A percentile compares a stretch with the other conserved stretches of the same genome.
These are phyloP conservation scores for Zychaea mexicana DNA, from an alignment of 371 early-diverging fungal species.

Conservation along the genomic window DNA sequence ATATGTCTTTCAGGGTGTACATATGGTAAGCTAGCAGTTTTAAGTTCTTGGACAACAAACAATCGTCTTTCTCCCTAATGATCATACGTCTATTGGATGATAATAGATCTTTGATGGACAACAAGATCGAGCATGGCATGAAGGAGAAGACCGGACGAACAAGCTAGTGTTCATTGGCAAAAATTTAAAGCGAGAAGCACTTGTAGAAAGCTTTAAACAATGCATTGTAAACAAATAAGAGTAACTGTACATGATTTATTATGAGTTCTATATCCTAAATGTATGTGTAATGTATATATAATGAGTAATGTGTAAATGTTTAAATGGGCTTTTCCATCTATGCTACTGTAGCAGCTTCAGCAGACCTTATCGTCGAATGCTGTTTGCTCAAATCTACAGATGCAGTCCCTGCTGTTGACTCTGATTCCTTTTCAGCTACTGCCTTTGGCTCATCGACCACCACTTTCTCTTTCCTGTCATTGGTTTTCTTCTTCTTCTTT, in stretches of 20 bases:
- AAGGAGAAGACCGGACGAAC: conserved; percentile 23
- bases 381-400: too few relatives aligned
- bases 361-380: too few relatives aligned
- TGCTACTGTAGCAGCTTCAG: not conserved
- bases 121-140: conserved; percentile 28
- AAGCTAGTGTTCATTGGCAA: conserved; percentile 39
- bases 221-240: conserved; percentile 16
- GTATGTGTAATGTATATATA: too few relatives aligned
- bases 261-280: too few relatives aligned
- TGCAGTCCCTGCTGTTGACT: not conserved
- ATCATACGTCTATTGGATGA: not conserved
- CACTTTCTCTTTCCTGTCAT: too few relatives aligned
- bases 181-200: conserved; percentile 22
- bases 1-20: conserved; percentile 45
- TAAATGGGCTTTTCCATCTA: not conserved
- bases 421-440: not conserved
- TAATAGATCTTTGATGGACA: conserved; percentile 34
- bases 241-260: not conserved
- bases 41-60: not conserved
- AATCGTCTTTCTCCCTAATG: too few relatives aligned
- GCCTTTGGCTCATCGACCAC: too few relatives aligned
- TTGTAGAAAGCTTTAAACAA: conserved; percentile 22
- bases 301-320: not conserved
- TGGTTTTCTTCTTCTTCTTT: conserved; percentile 10
- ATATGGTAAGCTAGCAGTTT: conserved; percentile 19